Evolutionary conservation across 2,329 filamentous ascomycete species (phyloP), one percentile per base, ranked within the genome.

Genomic region (Curvularia hawaiiensis): DNA sequence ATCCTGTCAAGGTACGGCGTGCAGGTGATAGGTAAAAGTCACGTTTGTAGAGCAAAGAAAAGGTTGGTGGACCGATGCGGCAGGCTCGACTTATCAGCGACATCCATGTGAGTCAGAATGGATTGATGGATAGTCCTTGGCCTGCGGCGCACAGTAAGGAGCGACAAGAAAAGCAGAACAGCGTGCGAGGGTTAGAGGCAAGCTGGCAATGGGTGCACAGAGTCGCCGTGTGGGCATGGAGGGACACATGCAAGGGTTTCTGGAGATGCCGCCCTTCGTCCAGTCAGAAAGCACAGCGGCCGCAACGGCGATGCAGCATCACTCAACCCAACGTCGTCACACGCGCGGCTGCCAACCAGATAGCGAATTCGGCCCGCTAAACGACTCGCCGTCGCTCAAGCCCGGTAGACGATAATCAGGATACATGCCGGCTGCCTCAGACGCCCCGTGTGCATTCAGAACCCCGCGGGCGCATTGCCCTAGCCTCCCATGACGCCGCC

Each of bases 401-500:
- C 43, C 43, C 40, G 18, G 52, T 35, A 22, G 28, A 49, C 45
- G 47, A 52, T 28, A 53, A 56, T 48, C 57, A 62, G 66, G 58
- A 73, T 75, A 75, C 71, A 75, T 75, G 73, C 70, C 65, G 69
- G 59, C 64, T 56, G 50, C 60, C 65, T 62, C 64, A 63, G 66
- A 59, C 57, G 41, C 47, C 61, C 54, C 63, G 74, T 68, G 72
- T 68, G 64, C 68, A 67, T 45, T 59, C 61, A 64, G 28, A 61
- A 60, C 61, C 61, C 63, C 69, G 68, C 68, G 72, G 73, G 69
- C 72, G 70, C 72, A 63, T 63, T 66, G 72, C 70, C 72, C 72
- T 63, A 72, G 69, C 70, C 68, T 70, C 70, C 65, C 67, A 77
- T 78, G 75, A 76, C 72, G 71, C 73, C 74, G 67, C 65, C 71